Percentiles rank a stretch among this genome's conserved stretches.
Evolutionary conservation across 2,329 filamentous ascomycete genomes (phyloP).

Genomic region (Didymella arachidicola): DNA sequence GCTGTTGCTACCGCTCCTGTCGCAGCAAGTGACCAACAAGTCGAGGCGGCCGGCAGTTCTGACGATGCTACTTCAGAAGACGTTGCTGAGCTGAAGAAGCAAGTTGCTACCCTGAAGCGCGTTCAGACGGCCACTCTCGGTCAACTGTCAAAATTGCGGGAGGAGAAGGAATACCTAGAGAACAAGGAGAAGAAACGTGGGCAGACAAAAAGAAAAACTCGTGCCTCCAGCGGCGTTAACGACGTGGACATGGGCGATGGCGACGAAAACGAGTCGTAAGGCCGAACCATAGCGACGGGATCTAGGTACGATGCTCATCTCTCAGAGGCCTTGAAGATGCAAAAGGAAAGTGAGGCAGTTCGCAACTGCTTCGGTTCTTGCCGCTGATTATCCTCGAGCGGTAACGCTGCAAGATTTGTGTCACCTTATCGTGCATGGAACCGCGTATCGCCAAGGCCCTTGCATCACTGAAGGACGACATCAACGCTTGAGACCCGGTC

Average conservation of each 20-base stretch:
- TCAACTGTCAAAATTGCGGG: constrained; percentile 54
- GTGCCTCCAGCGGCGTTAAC: constrained; percentile 31
- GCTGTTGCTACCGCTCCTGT: constrained; percentile 44
- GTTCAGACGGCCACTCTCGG: constrained; percentile 57
- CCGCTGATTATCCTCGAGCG: constrained; percentile 11
- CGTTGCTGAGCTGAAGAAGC: constrained; percentile 47
- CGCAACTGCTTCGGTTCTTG: constrained; percentile 9
- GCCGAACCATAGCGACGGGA: constrained; percentile 2
- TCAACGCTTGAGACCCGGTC: constrained; percentile 18
- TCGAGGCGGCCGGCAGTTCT: constrained; percentile 6
- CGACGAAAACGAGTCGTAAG: constrained; percentile 15
- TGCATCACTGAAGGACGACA: constrained; percentile 18
- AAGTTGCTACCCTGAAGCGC: constrained; percentile 55
- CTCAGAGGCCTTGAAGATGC: constrained; percentile 6
- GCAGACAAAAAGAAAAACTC: constrained; percentile 31
- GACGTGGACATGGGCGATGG: constrained; percentile 45
- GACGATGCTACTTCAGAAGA: constrained; percentile 34
- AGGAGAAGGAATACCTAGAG: constrained; percentile 51
- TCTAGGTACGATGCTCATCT: constrained; percentile 8
- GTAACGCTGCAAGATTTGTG: constrained; percentile 22
- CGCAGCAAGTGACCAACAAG: constrained; percentile 25
- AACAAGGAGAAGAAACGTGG: constrained; percentile 42
- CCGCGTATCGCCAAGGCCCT: constrained; percentile 23
- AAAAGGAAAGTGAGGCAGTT: constrained; percentile 22
- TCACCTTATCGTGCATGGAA: constrained; percentile 12